Evolutionary conservation across 225 moss, liverwort and hornwort genomes (phyloP).

Genomic region (Polytrichum commune): DNA sequence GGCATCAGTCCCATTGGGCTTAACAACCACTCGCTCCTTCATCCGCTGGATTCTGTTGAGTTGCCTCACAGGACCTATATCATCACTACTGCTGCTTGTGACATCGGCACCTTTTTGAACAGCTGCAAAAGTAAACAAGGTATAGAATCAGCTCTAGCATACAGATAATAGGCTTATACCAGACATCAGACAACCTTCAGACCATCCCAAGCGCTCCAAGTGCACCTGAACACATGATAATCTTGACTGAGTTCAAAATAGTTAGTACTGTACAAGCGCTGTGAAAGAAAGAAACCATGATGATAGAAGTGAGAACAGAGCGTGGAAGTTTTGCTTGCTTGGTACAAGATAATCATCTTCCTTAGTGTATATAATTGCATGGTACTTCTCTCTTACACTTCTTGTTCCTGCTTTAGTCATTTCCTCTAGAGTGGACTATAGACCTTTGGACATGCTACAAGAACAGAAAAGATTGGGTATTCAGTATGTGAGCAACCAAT

Average conservation of each 20-base stretch:
- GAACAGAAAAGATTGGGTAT: no score
- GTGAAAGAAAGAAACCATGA: background rate
- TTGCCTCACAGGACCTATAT: background rate
- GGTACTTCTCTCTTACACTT: no score
- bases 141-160: background rate
- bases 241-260: background rate
- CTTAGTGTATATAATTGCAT: no score
- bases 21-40: background rate
- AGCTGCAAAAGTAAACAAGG: background rate
- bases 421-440: no score
- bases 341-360: no score
- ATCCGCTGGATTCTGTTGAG: background rate
- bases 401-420: no score
- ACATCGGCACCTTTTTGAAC: background rate
- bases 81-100: background rate
- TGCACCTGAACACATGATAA: background rate
- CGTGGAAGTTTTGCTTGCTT: no score
- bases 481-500: no score
- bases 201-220: no score
- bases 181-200: background rate
- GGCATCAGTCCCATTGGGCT: background rate
- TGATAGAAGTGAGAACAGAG: no score
- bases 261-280: background rate
- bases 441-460: no score
- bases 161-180: background rate